Evolutionary conservation across 176 grass and related monocot genomes (phyloP).

Genomic region (Carex scoparia): DNA sequence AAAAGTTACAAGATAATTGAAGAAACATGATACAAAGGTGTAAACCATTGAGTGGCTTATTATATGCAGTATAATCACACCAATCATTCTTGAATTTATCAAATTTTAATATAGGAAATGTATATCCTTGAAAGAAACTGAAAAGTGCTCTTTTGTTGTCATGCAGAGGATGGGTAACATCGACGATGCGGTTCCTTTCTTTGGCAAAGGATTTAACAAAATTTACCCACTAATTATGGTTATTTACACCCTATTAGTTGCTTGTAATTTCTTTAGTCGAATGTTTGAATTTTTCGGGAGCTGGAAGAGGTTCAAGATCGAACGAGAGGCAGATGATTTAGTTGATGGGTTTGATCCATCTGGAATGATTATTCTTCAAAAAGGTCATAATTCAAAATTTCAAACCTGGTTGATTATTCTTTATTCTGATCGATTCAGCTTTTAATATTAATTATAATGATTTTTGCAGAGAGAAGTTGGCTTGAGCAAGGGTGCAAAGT

Average conservation of each 20-base stretch:
- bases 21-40: background rate
- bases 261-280: conserved; percentile 91
- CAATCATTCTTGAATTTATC: background rate
- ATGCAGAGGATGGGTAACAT: conserved; percentile 99
- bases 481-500: conserved; percentile 94
- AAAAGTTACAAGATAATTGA: background rate
- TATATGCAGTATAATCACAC: background rate
- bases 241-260: conserved; percentile 90
- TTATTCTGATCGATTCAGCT: background rate
- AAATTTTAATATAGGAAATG: background rate
- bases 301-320: conserved; percentile 91
- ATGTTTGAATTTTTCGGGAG: conserved; percentile 91
- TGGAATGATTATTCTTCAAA: conserved; percentile 96
- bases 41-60: background rate
- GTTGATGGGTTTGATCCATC: conserved; percentile 83
- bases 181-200: conserved; percentile 98
- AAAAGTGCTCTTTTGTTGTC: conserved; percentile 24
- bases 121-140: background rate
- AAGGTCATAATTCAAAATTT: conserved; percentile 45
- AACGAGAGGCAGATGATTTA: conserved; percentile 73
- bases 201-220: conserved; percentile 98
- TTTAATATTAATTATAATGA: conserved; percentile 20
- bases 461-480: conserved; percentile 85
- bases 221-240: conserved; percentile 99
- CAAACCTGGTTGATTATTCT: background rate